Base-by-base conservation (phyloP, 2,329 filamentous ascomycete species). In the Fusarium sp. region DNA sequence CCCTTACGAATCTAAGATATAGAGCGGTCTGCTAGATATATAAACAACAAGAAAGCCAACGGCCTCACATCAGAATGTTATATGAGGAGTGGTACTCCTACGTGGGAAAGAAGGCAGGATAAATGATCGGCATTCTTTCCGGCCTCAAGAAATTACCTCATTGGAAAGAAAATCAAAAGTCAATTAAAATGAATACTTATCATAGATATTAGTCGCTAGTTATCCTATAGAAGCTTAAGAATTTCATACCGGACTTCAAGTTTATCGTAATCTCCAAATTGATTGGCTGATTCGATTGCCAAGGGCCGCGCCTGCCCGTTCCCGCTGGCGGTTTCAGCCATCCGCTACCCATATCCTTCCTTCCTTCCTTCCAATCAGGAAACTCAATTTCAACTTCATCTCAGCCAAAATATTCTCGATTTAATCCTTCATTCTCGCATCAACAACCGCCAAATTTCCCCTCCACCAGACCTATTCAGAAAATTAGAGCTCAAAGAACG, bases 381-480 rank as follows among this genome's bases (percentile, higher is more conserved):
- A 73, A 63, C 68, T 41, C 72, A 74, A 72, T 75, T 75, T 70
- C 64, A 70, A 74, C 68, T 47, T 73, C 65, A 66, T 45, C 41
- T 54, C 26, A 55, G 60, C 63, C 59, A 45, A 39, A 39, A 11
- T 18, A 42, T 24, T 55, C 35, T 26, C 18, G 22, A 54, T 20
- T 58, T 50, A 12, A 39, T 30, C 20, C 28, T 30, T 30, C 28
- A 36, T 38, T 12, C 28, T 17, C 22, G 24, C 39, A 20, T 4
- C 6, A 30, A 13, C 20, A 18, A 17, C 15, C 18, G 28, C 30
- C 12, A 22, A 20, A 8, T 22, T 20, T 28, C 22, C 6, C 39
- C 22, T n/a, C 20, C 14, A 30, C 10, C 32, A 26, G 18, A 42
- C 26, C 5, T 3, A 38, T 22, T 18, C 5, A 26, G 5, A 22